Percentiles rank a stretch among this genome's conserved stretches.
These are phyloP conservation scores for Syzygium aromaticum DNA, from an alignment of 345 rosid genomes.

Conservation along the genomic window DNA sequence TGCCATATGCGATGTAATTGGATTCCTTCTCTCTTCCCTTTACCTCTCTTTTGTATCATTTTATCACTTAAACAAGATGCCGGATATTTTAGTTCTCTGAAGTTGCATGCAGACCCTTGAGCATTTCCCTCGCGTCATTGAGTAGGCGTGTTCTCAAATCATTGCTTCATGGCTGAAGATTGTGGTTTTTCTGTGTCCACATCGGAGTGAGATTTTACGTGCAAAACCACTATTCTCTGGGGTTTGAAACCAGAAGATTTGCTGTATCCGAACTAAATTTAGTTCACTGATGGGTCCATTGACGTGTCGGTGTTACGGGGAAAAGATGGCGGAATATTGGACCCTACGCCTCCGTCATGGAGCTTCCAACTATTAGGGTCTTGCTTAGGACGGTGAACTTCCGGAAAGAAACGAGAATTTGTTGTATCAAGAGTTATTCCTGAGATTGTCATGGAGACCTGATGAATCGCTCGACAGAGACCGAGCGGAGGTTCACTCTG, in stretches of 20 bases:
- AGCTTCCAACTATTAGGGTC: neutral
- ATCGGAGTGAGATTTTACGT: neutral
- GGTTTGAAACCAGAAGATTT: neutral
- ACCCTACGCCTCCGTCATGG: neutral
- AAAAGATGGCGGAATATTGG: neutral
- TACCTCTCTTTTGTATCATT: neutral
- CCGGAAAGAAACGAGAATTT: too few relatives aligned
- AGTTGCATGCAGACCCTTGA: neutral
- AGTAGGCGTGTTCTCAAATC: neutral
- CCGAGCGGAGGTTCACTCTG: neutral
- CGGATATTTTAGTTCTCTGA: neutral
- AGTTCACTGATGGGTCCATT: neutral
- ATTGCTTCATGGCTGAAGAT: neutral
- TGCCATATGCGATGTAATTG: neutral
- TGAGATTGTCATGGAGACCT: neutral
- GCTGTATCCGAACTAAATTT: neutral
- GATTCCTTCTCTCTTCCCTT: neutral
- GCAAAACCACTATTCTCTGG: neutral
- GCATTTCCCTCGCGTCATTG: neutral
- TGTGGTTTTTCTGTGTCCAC: neutral
- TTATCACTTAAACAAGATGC: neutral
- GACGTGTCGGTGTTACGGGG: neutral
- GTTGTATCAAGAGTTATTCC: neutral
- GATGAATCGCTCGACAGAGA: neutral
- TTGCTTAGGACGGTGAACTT: too few relatives aligned